phyloP scores from a whole-genome alignment of 1,139 yeast species.

The Candida labiduridarum region DNA sequence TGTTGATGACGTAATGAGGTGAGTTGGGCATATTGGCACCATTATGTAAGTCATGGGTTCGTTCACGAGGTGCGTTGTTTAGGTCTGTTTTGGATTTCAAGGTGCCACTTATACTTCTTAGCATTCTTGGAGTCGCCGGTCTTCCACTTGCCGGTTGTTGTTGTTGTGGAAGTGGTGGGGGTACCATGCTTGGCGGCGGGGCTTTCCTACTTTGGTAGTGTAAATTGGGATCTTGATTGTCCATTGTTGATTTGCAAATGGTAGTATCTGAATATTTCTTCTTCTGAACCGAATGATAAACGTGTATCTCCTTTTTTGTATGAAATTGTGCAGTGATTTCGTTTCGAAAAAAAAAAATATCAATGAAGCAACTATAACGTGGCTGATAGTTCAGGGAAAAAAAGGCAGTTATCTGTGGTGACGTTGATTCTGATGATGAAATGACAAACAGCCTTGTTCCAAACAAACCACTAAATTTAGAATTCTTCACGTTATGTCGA shows the following conservation, averaged over 20 bases:
- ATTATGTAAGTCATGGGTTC: slow-evolving; percentile 2
- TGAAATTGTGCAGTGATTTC: neutral
- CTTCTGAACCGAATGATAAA: neutral
- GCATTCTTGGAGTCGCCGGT: slow-evolving; percentile 83
- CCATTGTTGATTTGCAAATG: slow-evolving; percentile 5
- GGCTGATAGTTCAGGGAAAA: slow-evolving; percentile 3
- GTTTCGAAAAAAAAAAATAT: slow-evolving; percentile 1
- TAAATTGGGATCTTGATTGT: slow-evolving; percentile 8
- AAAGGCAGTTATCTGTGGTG: neutral
- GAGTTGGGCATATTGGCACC: slow-evolving; percentile 12
- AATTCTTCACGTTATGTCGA: neutral
- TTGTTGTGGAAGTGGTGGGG: slow-evolving; percentile 2
- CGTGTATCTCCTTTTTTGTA: neutral
- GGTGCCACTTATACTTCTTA: slow-evolving; percentile 55
- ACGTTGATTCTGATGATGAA: neutral
- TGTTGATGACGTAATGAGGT: slow-evolving; percentile 20
- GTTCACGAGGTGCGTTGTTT: neutral
- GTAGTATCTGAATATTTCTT: neutral
- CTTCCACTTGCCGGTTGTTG: slow-evolving; percentile 19
- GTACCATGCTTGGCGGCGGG: slow-evolving; percentile 7
- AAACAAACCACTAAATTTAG: neutral
- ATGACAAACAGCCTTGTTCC: neutral
- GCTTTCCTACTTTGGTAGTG: slow-evolving; percentile 8
- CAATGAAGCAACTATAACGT: slow-evolving; percentile 7
- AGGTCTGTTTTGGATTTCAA: slow-evolving; percentile 21